Percentiles rank a stretch among this genome's conserved stretches.
Conservation (phyloP, 805 yeast species). For the Wickerhamomyces chambardii region DNA sequence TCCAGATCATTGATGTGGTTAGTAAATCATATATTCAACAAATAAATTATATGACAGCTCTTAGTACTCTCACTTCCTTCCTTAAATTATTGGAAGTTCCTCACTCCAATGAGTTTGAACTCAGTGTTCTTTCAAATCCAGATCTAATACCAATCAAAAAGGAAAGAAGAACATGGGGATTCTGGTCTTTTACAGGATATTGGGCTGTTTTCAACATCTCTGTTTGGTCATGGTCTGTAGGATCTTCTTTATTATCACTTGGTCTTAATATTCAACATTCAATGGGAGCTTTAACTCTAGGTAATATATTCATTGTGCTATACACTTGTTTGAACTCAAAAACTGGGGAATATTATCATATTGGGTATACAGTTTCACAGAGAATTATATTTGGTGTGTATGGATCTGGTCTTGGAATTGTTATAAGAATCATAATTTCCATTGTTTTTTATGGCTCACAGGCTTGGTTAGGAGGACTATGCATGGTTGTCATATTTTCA, state of each 20-base stretch:
- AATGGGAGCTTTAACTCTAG: slow-evolving; percentile 29
- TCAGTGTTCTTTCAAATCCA: slow-evolving; percentile 10
- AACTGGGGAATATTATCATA: slow-evolving; percentile 30
- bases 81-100: neutral
- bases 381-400: slow-evolving; percentile 31
- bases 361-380: slow-evolving; percentile 31
- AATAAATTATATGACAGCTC: no score
- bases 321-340: slow-evolving; percentile 27
- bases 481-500: slow-evolving; percentile 23
- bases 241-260: slow-evolving; percentile 25
- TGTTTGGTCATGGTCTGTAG: slow-evolving; percentile 25
- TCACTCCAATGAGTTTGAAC: neutral
- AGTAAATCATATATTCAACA: no score
- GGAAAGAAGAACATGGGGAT: slow-evolving; percentile 29
- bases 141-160: slow-evolving; percentile 31
- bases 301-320: slow-evolving; percentile 23
- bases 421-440: slow-evolving; percentile 27
- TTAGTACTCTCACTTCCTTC: no score
- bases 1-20: no score
- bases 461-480: slow-evolving; percentile 31
- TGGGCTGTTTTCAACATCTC: slow-evolving; percentile 24
- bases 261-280: slow-evolving; percentile 29
- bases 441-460: slow-evolving; percentile 33
- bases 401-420: slow-evolving; percentile 28
- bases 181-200: slow-evolving; percentile 23